Base-by-base conservation (phyloP, 192 early-diverging fungal species). In the Umbelopsis isabellina region DNA sequence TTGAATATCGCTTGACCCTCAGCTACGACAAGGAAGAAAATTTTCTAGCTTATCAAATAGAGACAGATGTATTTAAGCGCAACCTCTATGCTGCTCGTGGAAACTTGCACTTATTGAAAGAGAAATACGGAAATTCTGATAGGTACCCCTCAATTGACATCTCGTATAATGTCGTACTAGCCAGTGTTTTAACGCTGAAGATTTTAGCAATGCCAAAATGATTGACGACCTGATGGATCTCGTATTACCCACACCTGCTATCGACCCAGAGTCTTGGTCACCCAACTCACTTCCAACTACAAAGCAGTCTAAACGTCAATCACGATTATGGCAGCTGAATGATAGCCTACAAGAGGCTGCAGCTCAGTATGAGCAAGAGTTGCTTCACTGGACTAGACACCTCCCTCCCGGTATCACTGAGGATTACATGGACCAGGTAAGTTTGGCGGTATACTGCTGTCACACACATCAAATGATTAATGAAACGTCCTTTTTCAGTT, bases 271-370 rank as follows among this genome's bases (percentile, higher is more conserved):
- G 10, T 5, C 16, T 30, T 75, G 74, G 74, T 45, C 37, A 37
- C 9, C 70, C 22, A 37, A 66, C 22, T 70, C 74, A 16, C 13
- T 75, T 7, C 68, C 74, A 27, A 35, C 15, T 3, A 68, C 74
- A 27, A 61, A 35, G 30, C 25, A 35, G 25, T 23, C 18, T 35
- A 61, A n/a, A 35, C 55, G 25, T 13, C 55, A 33, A 33, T 11
- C 55, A 37, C 55, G 55, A 16, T 15, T 61, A 16, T 61, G 55
- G 55, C 27, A 30, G 4, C 2, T 35, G 18, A 35, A 61, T 11
- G 55, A 61, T 18, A 61, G 27, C 25, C 30, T 35, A 3, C 55
- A 61, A 18, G 55, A 12, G 27, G 55, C 23, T 4, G 10, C 33
- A 5, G 30, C 11, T 25, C 12, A 22, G 11, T 61, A 61, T 33